Evolutionary conservation across 1,284 basidiomycete genomes (phyloP).

Genomic region (Takashimella tepidaria): DNA sequence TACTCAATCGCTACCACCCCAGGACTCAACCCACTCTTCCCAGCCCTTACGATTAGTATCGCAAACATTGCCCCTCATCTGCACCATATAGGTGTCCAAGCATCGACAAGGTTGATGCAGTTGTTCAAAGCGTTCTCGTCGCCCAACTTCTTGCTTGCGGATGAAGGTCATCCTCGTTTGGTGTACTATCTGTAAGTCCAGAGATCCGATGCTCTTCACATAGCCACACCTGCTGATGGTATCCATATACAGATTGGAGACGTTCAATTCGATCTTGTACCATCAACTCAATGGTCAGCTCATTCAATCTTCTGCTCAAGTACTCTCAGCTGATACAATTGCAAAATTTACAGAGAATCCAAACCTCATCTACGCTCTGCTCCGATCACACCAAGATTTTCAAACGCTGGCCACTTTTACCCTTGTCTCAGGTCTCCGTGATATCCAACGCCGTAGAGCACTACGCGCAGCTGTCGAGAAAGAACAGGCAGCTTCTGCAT

Average conservation of each 20-base stretch:
- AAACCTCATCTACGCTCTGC: constrained; percentile 77
- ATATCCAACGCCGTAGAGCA: constrained; percentile 68
- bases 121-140: constrained; percentile 85
- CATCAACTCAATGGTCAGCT: constrained; percentile 51
- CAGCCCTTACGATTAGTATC: constrained; percentile 81
- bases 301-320: neutral
- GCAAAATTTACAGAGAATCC: constrained; percentile 70
- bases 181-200: constrained; percentile 75
- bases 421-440: constrained; percentile 70
- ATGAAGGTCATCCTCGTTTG: constrained; percentile 87
- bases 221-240: too few species aligned
- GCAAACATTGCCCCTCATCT: constrained; percentile 84
- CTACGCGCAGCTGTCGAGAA: constrained; percentile 55
- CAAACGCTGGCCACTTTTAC: constrained; percentile 86
- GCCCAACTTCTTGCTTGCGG: constrained; percentile 80
- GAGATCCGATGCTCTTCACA: neutral
- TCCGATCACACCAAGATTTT: constrained; percentile 74
- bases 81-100: constrained; percentile 70
- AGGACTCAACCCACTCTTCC: constrained; percentile 79
- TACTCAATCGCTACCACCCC: constrained; percentile 87
- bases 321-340: constrained; percentile 26
- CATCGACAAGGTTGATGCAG: constrained; percentile 76
- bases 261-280: constrained; percentile 77
- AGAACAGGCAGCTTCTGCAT: constrained; percentile 2
- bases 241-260: constrained; percentile 56